A percentile compares a stretch with the other conserved stretches of the same genome.
Evolutionary conservation across 345 rosid genomes (phyloP).

Genomic region (Hibiscus syriacus): DNA sequence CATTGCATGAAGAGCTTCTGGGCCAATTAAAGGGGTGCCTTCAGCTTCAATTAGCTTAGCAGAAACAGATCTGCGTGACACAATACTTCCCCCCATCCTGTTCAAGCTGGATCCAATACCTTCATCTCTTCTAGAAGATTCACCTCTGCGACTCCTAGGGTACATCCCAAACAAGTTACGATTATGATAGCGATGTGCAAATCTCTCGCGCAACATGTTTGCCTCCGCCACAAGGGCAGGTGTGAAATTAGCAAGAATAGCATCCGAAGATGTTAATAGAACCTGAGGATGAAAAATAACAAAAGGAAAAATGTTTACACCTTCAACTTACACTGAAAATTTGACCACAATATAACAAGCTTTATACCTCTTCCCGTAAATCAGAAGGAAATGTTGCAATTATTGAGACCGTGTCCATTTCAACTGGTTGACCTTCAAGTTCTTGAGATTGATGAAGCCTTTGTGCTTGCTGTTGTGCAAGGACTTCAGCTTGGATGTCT

Average conservation of each 20-base stretch:
- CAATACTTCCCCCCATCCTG: constrained; percentile 47
- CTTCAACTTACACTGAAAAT: constrained; percentile 1
- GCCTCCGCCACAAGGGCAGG: constrained; percentile 99
- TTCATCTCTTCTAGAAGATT: constrained; percentile 82
- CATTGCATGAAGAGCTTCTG: constrained; percentile 77
- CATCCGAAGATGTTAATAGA: constrained; percentile 89
- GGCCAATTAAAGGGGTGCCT: constrained; percentile 81
- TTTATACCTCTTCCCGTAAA: constrained; percentile 83
- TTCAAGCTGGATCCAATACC: constrained; percentile 58
- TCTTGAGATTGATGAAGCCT: constrained; percentile 88
- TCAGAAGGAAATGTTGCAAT: constrained; percentile 97
- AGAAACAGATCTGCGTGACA: constrained; percentile 55
- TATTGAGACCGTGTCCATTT: constrained; percentile 98
- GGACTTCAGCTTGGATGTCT: constrained; percentile 87
- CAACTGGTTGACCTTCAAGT: constrained; percentile 99
- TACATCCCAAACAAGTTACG: constrained; percentile 88
- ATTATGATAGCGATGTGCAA: constrained; percentile 80
- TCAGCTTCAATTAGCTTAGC: constrained; percentile 78
- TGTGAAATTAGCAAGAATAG: constrained; percentile 90
- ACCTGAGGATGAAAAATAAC: constrained; percentile 44
- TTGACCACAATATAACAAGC: not conserved
- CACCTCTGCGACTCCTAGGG: constrained; percentile 91
- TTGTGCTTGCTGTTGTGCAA: constrained; percentile 94
- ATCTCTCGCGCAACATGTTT: constrained; percentile 93
- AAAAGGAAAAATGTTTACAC: not conserved